Conservation (phyloP, 2,329 filamentous ascomycete genomes). For the Beauveria sp. region DNA sequence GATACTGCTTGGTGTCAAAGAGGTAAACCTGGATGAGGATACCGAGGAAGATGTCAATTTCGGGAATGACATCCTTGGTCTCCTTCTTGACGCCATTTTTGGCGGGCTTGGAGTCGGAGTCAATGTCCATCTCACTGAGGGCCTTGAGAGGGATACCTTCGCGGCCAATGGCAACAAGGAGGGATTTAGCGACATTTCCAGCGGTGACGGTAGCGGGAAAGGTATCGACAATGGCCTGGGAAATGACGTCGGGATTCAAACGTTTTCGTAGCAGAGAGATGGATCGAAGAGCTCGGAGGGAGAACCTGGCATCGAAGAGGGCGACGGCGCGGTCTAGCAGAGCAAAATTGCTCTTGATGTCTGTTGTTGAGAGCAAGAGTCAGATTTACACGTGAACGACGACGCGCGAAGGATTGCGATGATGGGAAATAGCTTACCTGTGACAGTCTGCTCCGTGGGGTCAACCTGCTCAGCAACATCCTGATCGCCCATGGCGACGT, state of each 20-base stretch:
- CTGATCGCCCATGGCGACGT: conserved; percentile 63
- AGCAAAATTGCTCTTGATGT: conserved; percentile 90
- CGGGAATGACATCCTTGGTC: conserved; percentile 71
- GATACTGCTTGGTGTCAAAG: conserved; percentile 74
- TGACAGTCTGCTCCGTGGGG: conserved; percentile 50
- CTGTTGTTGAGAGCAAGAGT: conserved; percentile 37
- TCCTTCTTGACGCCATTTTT: conserved; percentile 57
- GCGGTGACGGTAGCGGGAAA: conserved; percentile 57
- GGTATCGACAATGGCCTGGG: conserved; percentile 72
- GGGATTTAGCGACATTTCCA: conserved; percentile 57
- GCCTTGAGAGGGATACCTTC: conserved; percentile 54
- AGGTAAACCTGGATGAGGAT: conserved; percentile 83
- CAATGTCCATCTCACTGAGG: conserved; percentile 65
- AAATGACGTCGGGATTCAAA: conserved; percentile 72
- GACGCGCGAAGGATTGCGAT: neutral
- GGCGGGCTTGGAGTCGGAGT: conserved; percentile 47
- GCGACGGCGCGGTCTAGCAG: conserved; percentile 86
- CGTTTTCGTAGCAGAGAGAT: conserved; percentile 95
- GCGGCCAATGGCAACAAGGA: conserved; percentile 64
- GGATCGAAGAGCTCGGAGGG: conserved; percentile 84
- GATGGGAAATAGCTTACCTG: conserved; percentile 38
- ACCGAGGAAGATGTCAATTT: conserved; percentile 82
- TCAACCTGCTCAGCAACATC: conserved; percentile 52
- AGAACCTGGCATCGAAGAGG: conserved; percentile 91
- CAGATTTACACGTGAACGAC: conserved; percentile 16